Base-by-base conservation (phyloP, 1,284 basidiomycete species). In the Leccinum subrobustum region DNA sequence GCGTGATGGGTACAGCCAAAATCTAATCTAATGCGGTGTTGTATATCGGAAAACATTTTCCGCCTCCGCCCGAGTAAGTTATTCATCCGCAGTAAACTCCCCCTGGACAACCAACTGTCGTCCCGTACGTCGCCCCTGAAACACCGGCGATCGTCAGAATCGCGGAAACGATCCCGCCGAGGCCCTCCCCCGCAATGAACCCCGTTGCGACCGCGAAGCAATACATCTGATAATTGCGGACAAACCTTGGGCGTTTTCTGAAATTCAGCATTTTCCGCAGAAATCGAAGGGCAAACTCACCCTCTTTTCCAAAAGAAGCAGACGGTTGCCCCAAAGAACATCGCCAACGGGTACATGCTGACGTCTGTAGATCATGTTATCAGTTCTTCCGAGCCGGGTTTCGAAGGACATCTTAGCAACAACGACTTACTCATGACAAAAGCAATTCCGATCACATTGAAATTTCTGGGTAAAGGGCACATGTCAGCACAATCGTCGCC, bases 141-240 rank as follows among this genome's bases (percentile, higher is more conserved):
- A 47, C 39, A 57, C 42, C 54, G 8, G 20, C n/a, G 16, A 58
- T 59, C 11, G 61, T 50, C 14, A 63, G 9, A 23, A 63, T 23
- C 9, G 59, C 52, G 8, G 29, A 47, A 20, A 62, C 59, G 8
- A 61, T 61, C 12, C 57, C 52, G 2, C 51, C 59, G 33, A 57
- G 59, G 37, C 58, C 58, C n/a, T 48, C 60, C 23, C 60, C 60
- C 7, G 56, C 57, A 9, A 61, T 44, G 37, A 52, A 60, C 20
- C 56, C 60, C 33, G 56, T 29, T 57, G 47, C 54, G 31, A 63
- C n/a, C 16, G 56, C 61, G 39, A 63, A 59, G 20, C 42, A 60
- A 18, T 44, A 48, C 25, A 6, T 60, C 37, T 54, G 44, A 29
- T 60, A 48, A 12, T 33, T 39, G 14, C 29, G 6, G 27, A 6